Base-by-base conservation (phyloP, 768 basidiomycete species). In the Lentinula guzmanii region DNA sequence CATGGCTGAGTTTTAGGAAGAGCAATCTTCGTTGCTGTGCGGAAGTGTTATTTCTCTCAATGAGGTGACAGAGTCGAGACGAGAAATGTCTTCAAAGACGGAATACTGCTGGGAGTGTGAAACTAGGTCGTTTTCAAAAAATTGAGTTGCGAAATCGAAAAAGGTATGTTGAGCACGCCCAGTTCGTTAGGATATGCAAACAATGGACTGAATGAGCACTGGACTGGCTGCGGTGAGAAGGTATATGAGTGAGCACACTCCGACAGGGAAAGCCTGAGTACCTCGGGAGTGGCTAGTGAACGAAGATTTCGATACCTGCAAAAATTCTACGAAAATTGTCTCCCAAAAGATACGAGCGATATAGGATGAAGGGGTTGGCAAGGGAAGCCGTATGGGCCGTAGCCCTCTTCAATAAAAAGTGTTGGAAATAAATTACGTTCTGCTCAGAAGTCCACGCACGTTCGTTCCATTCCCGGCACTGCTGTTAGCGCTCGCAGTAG, bases 1-100 rank as follows among this genome's bases (percentile, higher is more conserved):
- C 81, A 82, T 82, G 51, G 61, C 63, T 52, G 63, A 64, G 62
- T 54, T 1, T 41, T 5, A 41, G 24, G 24, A 41, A 11, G 10
- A 21, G 34, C 10, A 15, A 5, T 37, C 37, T 39, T 15, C 28
- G 51, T 33, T 33, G 24, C 21, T 28, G 46, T 10, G 21, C 16
- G 18, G 46, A 24, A 5, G 51, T 52, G 24, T 34, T 9, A 34
- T 35, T 16, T n/a, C 28, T 52, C 33, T 52, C n/a, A 16, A 52
- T 52, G 5, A 15, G 11, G 21, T 15, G 51, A 34, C 3, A 52
- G 51, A 18, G 33, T 15, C 15, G 10, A 7, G 1, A 35, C 15
- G 28, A 52, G 24, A 52, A 52, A 28, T 34, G 28, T 34, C 0
- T 31, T 34, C 46, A n/a, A n/a, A 9, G 51, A 34, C 33, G 34